These are phyloP conservation scores for Talaromyces nanjingensis DNA, from an alignment of 495 filamentous ascomycete genomes.

Conservation along the genomic window DNA sequence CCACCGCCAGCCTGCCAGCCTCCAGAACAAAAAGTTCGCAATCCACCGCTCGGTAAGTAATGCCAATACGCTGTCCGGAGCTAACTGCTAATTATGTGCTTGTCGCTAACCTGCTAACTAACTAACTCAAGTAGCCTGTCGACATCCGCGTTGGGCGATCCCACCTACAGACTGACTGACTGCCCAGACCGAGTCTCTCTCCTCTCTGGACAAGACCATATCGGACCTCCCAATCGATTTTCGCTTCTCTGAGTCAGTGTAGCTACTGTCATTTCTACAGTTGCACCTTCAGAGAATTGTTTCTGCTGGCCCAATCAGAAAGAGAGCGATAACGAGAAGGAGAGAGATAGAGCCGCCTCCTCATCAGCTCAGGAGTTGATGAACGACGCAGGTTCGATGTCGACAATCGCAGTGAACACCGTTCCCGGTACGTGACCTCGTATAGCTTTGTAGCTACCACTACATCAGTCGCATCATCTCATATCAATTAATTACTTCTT, in stretches of 20 bases:
- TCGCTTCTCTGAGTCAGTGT: background rate
- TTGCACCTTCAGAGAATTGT: background rate
- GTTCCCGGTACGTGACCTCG: background rate
- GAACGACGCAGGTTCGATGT: conserved; percentile 6
- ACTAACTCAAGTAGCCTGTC: background rate
- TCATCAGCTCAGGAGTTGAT: conserved; percentile 7
- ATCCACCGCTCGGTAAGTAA: background rate
- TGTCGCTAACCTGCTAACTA: background rate
- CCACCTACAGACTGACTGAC: background rate
- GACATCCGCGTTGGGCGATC: background rate
- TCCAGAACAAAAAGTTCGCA: background rate
- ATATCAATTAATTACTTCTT: background rate
- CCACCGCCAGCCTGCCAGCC: background rate
- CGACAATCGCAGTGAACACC: background rate
- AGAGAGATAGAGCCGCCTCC: background rate
- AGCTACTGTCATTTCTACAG: background rate
- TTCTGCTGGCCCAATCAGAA: background rate
- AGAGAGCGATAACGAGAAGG: background rate
- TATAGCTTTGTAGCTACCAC: background rate
- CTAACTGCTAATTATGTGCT: background rate
- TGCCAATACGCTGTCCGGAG: background rate
- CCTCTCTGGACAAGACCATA: background rate
- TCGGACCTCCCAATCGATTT: background rate
- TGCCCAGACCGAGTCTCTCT: background rate
- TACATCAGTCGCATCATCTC: background rate